Base-by-base conservation (phyloP, 1,284 basidiomycete genomes). In the Microbotryum violaceum region DNA sequence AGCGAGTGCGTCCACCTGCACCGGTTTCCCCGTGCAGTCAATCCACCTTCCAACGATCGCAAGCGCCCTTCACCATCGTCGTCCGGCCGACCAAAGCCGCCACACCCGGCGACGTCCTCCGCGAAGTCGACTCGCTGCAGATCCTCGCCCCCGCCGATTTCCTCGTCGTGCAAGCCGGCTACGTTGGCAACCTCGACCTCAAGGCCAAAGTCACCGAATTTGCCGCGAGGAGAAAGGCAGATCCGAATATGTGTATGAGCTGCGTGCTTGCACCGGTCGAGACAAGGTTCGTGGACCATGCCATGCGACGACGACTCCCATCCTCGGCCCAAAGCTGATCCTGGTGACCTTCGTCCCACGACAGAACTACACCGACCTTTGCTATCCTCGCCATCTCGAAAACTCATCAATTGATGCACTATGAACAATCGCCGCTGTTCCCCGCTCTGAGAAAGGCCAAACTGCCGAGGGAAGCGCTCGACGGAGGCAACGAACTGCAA, bases 91-190 rank as follows among this genome's bases (percentile, higher is more conserved):
- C 70, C 21, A 64, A 89, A 71, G 92, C 91, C 2, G 87, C 86
- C 75, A 91, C 91, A 2, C 86, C 90, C 0, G 94, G 96, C 16
- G 96, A 98, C 75, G 92, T 92, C 37, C 85, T 99, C 81, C 86
- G 96, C 64, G 93, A 98, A 76, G 86, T 97, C 68, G 97, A 98
- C 78, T 88, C 87, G 44, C 66, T 72, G 59, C 86, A 91, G 70
- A 83, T 98, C 71, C 87, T 98, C 71, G 61, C 69, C 0, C 67
- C 70, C 6, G 89, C 90, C 31, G 93, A 98, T 74, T 97, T 94
- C 77, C 84, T 97, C 53, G 86, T 99, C 67, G 88, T 97, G 65
- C 88, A 87, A 73, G 91, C 90, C 23, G 94, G 97, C 73, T 83
- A 96, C 61, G 88, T 98, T 66, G 92, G 91, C 77, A 97, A 91